These are phyloP conservation scores for Alternaria ventricosa DNA, from an alignment of 2,329 filamentous ascomycete species.

Conservation along the genomic window DNA sequence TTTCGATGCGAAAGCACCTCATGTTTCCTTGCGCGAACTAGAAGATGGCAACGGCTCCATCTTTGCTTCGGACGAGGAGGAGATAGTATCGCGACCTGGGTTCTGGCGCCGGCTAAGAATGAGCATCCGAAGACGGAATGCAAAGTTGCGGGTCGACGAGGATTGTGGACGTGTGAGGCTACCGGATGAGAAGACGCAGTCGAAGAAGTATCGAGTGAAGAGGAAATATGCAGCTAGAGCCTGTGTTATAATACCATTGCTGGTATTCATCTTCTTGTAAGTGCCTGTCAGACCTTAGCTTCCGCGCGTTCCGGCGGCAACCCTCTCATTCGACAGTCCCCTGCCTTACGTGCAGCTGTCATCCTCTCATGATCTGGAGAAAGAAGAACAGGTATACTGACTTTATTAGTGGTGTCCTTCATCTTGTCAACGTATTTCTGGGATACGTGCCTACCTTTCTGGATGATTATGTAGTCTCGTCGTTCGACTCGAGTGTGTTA, in stretches of 20 bases:
- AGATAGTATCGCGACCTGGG: constrained; percentile 12
- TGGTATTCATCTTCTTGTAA: constrained; percentile 44
- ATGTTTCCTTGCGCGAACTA: constrained; percentile 26
- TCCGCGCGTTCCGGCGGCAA: constrained; percentile 17
- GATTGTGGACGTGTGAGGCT: constrained; percentile 19
- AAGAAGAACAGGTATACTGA: constrained; percentile 15
- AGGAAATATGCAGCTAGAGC: constrained; percentile 26
- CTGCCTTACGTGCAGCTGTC: not conserved
- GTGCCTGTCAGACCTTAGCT: constrained; percentile 20
- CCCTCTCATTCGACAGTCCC: constrained; percentile 2
- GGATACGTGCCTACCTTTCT: constrained; percentile 46
- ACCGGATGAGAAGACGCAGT: constrained; percentile 29
- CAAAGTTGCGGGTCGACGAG: constrained; percentile 12
- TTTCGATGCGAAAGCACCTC: constrained; percentile 11
- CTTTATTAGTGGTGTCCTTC: constrained; percentile 49
- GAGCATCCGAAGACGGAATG: constrained; percentile 34
- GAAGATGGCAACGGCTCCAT: constrained; percentile 35
- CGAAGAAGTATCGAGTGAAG: constrained; percentile 20
- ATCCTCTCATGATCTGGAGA: constrained; percentile 1
- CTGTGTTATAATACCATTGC: constrained; percentile 26
- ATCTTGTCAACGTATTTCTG: constrained; percentile 50
- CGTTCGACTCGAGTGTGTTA: constrained; percentile 52
- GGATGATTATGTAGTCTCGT: constrained; percentile 42
- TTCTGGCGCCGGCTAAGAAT: constrained; percentile 41
- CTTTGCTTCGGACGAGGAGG: constrained; percentile 23